Evolutionary conservation across 768 basidiomycete genomes (phyloP), one percentile per base, ranked within the genome.

Genomic region (button mushroom (Agaricus bisporus)): DNA sequence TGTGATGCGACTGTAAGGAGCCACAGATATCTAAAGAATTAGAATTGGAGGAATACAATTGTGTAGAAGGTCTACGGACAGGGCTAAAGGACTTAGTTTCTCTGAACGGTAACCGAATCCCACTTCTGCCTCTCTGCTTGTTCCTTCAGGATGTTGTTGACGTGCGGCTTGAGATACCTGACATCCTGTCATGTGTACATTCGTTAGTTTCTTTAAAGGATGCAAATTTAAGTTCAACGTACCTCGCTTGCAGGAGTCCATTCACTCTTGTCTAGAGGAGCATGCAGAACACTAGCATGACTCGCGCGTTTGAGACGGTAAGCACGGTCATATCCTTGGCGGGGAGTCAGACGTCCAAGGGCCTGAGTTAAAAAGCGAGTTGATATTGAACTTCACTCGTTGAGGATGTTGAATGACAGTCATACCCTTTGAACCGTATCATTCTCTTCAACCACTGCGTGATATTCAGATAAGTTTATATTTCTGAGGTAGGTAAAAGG

Each of bases 271-370:
- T 91, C 81, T 15, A 98, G 79, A 25, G 82, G 77, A 47, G 80
- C 77, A 70, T 98, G 95, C 43, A 90, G 70, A 53, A 92, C 77
- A 53, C 85, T 86, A 51, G 81, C 77, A 51, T 95, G 92, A 32
- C 82, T 81, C 22, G 89, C 87, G n/a, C 83, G 72, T 67, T 92
- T 91, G 68, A 95, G 73, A 58, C 97, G 89, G 81, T 75, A 97
- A 53, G 83, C 82, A 57, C 97, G 91, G 78, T 97, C 95, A 70
- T 94, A 98, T 32, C 75, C 66, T 73, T 98, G 85, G 45, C 80
- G 78, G 29, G 81, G 77, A 43, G 90, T 83, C 64, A 99, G 74
- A 63, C 95, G 93, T 41, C 64, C 67, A 58, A 99, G 69, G 35
- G 95, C 95, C 95, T 98, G 62, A 36, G 22, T 39, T 25, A 37